Evolutionary conservation across 2,329 filamentous ascomycete species (phyloP).

Genomic region (Xylariaceae sp.): DNA sequence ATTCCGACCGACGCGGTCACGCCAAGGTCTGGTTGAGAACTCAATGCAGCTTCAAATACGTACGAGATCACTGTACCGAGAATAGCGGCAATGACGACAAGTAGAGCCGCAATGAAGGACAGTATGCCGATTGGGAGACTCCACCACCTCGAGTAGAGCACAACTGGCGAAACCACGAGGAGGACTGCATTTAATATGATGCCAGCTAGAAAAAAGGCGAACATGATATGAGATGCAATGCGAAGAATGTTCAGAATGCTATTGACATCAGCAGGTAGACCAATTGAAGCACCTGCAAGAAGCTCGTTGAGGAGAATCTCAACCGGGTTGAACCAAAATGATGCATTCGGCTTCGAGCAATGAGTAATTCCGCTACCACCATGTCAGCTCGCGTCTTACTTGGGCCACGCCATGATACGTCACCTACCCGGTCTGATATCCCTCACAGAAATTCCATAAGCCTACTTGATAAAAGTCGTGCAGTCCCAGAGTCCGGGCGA

Average conservation of each 20-base stretch:
- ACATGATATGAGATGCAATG: slow-evolving; percentile 84
- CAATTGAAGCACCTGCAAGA: slow-evolving; percentile 81
- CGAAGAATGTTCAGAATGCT: slow-evolving; percentile 77
- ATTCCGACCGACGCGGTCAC: slow-evolving; percentile 73
- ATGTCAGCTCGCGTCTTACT: slow-evolving; percentile 53
- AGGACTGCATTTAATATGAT: slow-evolving; percentile 74
- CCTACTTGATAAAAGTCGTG: slow-evolving; percentile 96
- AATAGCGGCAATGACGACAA: slow-evolving; percentile 72
- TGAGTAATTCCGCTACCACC: slow-evolving; percentile 69
- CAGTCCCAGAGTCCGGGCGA: slow-evolving; percentile 83
- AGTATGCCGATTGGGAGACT: slow-evolving; percentile 73
- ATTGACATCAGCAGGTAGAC: slow-evolving; percentile 75
- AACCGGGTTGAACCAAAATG: slow-evolving; percentile 94
- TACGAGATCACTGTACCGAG: slow-evolving; percentile 85
- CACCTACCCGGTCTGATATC: slow-evolving; percentile 69
- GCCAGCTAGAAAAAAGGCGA: slow-evolving; percentile 80
- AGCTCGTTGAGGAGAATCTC: slow-evolving; percentile 81
- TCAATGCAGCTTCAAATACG: slow-evolving; percentile 80
- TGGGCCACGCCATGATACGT: not conserved
- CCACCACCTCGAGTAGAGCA: slow-evolving; percentile 60
- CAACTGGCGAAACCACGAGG: slow-evolving; percentile 69
- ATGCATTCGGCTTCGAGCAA: slow-evolving; percentile 72
- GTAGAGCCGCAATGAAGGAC: slow-evolving; percentile 69
- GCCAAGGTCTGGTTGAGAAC: slow-evolving; percentile 74
- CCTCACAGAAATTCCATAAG: slow-evolving; percentile 91